Conservation (phyloP, 768 basidiomycete genomes). For the Phaeotremella skinneri region DNA sequence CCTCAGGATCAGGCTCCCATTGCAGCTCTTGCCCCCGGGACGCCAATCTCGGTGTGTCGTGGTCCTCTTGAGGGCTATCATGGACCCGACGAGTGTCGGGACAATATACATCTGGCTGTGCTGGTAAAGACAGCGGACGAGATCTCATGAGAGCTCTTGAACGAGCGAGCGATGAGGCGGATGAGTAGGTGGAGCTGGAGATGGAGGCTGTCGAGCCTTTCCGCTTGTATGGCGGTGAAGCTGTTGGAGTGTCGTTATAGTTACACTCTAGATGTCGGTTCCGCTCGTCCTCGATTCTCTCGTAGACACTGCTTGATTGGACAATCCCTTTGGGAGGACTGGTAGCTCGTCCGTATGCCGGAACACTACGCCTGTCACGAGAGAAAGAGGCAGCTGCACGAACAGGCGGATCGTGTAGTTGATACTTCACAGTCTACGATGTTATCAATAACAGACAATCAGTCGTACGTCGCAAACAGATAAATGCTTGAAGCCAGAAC, state of each 20-base stretch:
- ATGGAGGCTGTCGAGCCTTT: neutral
- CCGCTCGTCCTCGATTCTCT: too few species aligned
- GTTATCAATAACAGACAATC: too few species aligned
- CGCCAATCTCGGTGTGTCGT: too few species aligned
- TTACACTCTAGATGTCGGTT: too few species aligned
- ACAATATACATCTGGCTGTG: too few species aligned
- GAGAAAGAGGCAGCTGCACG: neutral
- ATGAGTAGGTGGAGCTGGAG: neutral
- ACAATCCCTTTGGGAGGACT: neutral
- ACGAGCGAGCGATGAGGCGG: neutral
- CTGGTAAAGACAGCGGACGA: neutral
- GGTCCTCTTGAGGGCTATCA: too few species aligned
- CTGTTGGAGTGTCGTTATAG: neutral
- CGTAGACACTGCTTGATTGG: too few species aligned
- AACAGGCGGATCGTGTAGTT: slow-evolving; percentile 1
- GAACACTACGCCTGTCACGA: too few species aligned
- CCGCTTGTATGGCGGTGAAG: neutral
- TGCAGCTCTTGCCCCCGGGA: neutral
- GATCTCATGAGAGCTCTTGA: neutral
- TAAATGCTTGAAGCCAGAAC: too few species aligned
- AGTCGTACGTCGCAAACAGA: too few species aligned
- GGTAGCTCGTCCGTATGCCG: too few species aligned
- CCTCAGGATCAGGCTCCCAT: slow-evolving; percentile 23
- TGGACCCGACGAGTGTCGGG: too few species aligned
- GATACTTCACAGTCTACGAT: neutral